Base-by-base conservation (phyloP, 108 stramenopile genomes). In the Aurantiochytrium sp. region DNA sequence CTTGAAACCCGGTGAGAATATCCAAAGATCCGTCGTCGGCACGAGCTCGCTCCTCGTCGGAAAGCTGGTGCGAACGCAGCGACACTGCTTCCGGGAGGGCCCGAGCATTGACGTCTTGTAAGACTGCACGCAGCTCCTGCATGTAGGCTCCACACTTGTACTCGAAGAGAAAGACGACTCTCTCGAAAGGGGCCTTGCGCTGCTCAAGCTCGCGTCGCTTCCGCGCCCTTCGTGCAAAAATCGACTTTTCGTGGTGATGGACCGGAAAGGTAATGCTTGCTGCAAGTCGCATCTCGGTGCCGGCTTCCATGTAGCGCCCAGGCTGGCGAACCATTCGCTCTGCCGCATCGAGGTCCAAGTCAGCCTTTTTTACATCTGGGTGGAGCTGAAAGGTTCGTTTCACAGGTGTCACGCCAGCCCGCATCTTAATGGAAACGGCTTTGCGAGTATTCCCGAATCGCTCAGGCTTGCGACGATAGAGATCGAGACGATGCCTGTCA, bases 1-100 rank as follows among this genome's bases (percentile, higher is more conserved):
- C 76, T 23, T 83, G 76, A 35, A 83, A 83, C 6, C 76, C 76
- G 6, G 76, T 83, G 51, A 83, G 76, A 83, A 83, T 83, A 35
- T 83, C 76, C 16, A 83, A 45, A 12, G 19, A 10, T 3, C 76
- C 76, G 4, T 47, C n/a, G 6, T 83, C 51, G 51, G 23, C 76
- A 12, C n/a, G 28, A 23, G 45, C 49, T 6, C 76, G 45, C 28
- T 83, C 76, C 12, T 83, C 51, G 16, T 83, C 76, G n/a, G 49
- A 53, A 4, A 83, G 76, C 76, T 83, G 76, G 28, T 83, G 51
- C 45, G 76, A 83, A 12, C 76, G 76, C n/a, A 83, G 23, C 19
- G 49, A 53, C 0, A 53, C 76, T 6, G 51, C 76, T 14, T 83
- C 5, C 45, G 76, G 76, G 23, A 83, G 49, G 8, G 76, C 76